Evolutionary conservation across 441 rosid species (phyloP), one percentile per base, ranked within the genome.

Genomic region (Macaranga tanarius): DNA sequence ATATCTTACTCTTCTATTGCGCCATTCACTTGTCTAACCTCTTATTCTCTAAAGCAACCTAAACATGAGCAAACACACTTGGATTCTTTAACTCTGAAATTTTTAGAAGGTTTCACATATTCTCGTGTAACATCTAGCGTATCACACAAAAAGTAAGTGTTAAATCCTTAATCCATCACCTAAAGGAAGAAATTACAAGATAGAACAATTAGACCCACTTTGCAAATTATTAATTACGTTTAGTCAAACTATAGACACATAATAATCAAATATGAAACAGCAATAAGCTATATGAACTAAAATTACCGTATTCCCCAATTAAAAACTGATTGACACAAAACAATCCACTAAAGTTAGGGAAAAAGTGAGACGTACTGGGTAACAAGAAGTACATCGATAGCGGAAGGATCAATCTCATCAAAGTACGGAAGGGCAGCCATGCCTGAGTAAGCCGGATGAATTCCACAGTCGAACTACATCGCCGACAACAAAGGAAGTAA

Each of bases 391-490:
- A 90, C 93, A 72, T 93, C 98, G 65, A 92, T 81, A 54, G 85
- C 51, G 17, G 96, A 92, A 74, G 98, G 98, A 81, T 92, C 98
- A 76, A 93, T 92, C 73, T 93, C 98, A 85, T 93, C 97, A 57
- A 93, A 92, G 80, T 93, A 89, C 20, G 96, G 97, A 78, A 92
- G 78, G 19, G 98, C 96, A 76, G 97, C 87, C 98, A 93, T 92
- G 44, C 97, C 98, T 0, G 97, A 85, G 71, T 88, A 93, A 25
- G 87, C 95, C 4, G 92, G 96, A 75, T 93, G 91, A 77, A 93
- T 93, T 60, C 98, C 98, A 73, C 97, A 93, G 74, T 93, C 96
- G 78, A 93, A 90, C 89, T 87, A 73, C 19, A 48, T 57, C 47
- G 40, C 3, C 7, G 1, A 22, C 44, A 65, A 28, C 19, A 26